These are phyloP conservation scores for Aspergillus asperescens DNA, from an alignment of 495 filamentous ascomycete genomes.

Conservation along the genomic window DNA sequence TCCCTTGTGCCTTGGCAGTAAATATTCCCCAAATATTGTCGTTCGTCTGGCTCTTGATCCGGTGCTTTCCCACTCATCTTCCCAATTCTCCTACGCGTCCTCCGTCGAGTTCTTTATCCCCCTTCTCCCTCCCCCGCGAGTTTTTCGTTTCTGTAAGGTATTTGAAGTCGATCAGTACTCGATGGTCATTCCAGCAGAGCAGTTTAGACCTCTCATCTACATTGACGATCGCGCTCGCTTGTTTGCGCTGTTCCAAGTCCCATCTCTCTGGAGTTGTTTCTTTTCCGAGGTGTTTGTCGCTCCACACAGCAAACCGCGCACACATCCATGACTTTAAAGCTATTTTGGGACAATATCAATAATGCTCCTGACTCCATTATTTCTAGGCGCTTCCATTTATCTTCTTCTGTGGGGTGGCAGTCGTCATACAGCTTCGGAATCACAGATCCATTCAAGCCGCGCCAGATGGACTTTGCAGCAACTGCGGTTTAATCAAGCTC, in stretches of 20 bases:
- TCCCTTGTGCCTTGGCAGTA: not conserved
- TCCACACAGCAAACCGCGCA: not conserved
- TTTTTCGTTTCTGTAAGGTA: not conserved
- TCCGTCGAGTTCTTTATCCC: not conserved
- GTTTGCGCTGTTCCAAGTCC: not conserved
- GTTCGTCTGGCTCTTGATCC: conserved; percentile 1
- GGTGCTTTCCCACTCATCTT: not conserved
- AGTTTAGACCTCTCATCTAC: not conserved
- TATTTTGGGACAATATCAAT: not conserved
- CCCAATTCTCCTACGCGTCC: conserved; percentile 11
- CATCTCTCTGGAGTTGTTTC: not conserved
- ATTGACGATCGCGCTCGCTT: not conserved
- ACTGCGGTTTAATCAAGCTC: conserved; percentile 28
- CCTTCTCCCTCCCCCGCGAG: not conserved
- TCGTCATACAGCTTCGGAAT: not conserved
- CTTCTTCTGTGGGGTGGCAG: not conserved
- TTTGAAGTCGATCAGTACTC: not conserved
- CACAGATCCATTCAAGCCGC: not conserved
- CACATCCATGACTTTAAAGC: no score
- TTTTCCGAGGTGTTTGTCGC: not conserved
- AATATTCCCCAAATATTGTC: not conserved
- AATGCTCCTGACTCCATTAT: not conserved
- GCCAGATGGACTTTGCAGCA: not conserved
- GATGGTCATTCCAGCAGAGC: not conserved
- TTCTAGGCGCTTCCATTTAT: not conserved